A percentile compares a stretch with the other conserved stretches of the same genome.
phyloP scores from a whole-genome alignment of 2,329 filamentous ascomycete species.

The Colletotrichum eleusines region DNA sequence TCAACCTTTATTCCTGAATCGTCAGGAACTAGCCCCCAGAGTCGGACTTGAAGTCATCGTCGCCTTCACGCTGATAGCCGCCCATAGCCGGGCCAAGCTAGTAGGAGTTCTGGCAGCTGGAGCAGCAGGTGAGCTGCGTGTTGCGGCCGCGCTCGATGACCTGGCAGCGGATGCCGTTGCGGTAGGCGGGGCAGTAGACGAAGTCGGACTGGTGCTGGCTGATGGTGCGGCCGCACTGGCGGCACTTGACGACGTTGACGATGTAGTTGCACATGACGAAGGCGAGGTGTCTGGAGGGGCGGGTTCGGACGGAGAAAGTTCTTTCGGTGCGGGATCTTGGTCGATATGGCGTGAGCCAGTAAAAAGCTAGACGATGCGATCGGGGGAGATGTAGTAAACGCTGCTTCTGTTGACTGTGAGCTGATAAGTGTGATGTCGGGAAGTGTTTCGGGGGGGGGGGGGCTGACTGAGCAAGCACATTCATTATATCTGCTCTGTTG shows the following conservation, averaged over 20 bases:
- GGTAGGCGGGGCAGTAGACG: slow-evolving; percentile 35
- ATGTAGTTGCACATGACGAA: slow-evolving; percentile 38
- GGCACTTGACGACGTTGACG: slow-evolving; percentile 35
- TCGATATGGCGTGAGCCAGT: background rate
- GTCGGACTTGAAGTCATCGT: background rate
- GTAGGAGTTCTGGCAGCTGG: slow-evolving; percentile 30
- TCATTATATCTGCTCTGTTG: background rate
- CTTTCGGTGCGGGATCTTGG: too few relatives aligned
- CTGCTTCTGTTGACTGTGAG: too few relatives aligned
- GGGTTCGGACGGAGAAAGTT: too few relatives aligned
- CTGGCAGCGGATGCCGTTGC: slow-evolving; percentile 19
- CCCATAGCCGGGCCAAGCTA: slow-evolving; percentile 67
- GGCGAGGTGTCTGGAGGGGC: background rate
- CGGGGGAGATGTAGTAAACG: background rate
- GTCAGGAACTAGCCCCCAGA: background rate
- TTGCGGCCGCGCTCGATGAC: slow-evolving; percentile 23
- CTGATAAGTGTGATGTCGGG: background rate
- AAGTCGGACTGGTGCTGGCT: slow-evolving; percentile 6
- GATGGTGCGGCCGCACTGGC: slow-evolving; percentile 25
- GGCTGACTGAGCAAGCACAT: accelerated
- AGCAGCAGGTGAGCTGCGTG: slow-evolving; percentile 30
- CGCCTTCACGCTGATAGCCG: slow-evolving; percentile 66
- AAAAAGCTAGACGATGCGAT: too few relatives aligned
- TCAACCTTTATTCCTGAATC: background rate
- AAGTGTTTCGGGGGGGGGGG: background rate